phyloP scores from a whole-genome alignment of 306 rosid species.

The Dalbergia oliveri region DNA sequence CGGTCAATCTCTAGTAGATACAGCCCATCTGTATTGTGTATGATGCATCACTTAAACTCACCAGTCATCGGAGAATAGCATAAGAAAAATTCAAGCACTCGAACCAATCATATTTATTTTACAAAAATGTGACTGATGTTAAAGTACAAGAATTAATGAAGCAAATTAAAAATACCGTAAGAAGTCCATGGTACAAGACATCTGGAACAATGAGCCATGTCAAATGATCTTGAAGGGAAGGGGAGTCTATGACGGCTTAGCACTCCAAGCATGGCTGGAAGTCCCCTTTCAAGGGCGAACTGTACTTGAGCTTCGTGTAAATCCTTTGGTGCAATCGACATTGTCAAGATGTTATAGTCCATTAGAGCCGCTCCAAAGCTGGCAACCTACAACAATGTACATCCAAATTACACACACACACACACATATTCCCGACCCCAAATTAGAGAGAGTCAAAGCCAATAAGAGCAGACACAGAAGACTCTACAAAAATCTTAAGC shows the following conservation, averaged over 20 bases:
- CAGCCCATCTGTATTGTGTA: slow-evolving; percentile 54
- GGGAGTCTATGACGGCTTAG: slow-evolving; percentile 61
- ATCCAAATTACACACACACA: background rate
- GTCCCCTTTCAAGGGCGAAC: slow-evolving; percentile 75
- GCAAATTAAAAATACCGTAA: slow-evolving; percentile 50
- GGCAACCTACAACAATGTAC: slow-evolving; percentile 55
- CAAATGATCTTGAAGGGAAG: slow-evolving; percentile 69
- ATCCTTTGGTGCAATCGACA: slow-evolving; percentile 72
- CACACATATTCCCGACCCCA: too few relatives aligned
- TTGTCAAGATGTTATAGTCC: slow-evolving; percentile 58
- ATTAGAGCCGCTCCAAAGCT: slow-evolving; percentile 66
- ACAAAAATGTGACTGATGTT: background rate
- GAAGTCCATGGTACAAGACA: slow-evolving; percentile 68
- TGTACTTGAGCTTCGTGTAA: slow-evolving; percentile 63
- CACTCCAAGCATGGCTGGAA: slow-evolving; percentile 72
- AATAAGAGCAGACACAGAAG: background rate
- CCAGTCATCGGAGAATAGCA: slow-evolving; percentile 11
- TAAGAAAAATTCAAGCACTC: too few relatives aligned
- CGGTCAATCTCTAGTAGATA: slow-evolving; percentile 66
- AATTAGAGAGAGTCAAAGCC: too few relatives aligned
- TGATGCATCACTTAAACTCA: too few relatives aligned
- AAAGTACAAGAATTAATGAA: background rate
- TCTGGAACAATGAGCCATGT: slow-evolving; percentile 74
- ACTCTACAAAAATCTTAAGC: too few relatives aligned
- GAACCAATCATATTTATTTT: too few relatives aligned